Percentiles rank a stretch among this genome's conserved stretches.
Conservation (phyloP, 2,329 filamentous ascomycete genomes). For the Paecilomyces variotii region DNA sequence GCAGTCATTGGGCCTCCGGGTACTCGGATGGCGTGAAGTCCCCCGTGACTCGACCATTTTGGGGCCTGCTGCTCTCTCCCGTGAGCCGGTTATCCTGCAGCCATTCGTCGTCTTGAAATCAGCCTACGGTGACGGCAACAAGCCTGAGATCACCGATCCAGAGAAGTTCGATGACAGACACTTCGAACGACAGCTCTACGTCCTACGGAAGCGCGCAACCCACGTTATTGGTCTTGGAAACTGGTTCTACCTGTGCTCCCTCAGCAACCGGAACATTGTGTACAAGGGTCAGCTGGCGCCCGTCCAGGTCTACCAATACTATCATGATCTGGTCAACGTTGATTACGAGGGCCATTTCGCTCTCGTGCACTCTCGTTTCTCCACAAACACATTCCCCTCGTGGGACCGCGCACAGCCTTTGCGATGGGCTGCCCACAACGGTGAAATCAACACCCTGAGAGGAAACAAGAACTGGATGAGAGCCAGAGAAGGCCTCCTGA, state of each 20-base stretch:
- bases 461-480: constrained; percentile 99
- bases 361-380: constrained; percentile 93
- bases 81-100: constrained; percentile 91
- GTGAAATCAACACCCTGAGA: constrained; percentile 94
- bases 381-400: constrained; percentile 95
- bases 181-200: constrained; percentile 90
- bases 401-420: constrained; percentile 97
- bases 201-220: constrained; percentile 88
- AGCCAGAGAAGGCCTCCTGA: constrained; percentile 88
- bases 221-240: constrained; percentile 93
- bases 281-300: constrained; percentile 97
- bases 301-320: constrained; percentile 95
- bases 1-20: constrained; percentile 75
- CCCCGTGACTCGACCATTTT: constrained; percentile 88
- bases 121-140: constrained; percentile 72
- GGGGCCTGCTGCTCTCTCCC: constrained; percentile 83
- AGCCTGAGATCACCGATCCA: constrained; percentile 69
- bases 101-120: constrained; percentile 86
- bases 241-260: constrained; percentile 97
- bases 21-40: constrained; percentile 93
- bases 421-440: constrained; percentile 95
- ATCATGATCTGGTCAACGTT: constrained; percentile 91
- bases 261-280: constrained; percentile 97
- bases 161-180: constrained; percentile 73
- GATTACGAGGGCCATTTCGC: constrained; percentile 98